Evolutionary conservation across 768 basidiomycete species (phyloP), one percentile per base, ranked within the genome.

Genomic region (Pleurotus tuoliensis): DNA sequence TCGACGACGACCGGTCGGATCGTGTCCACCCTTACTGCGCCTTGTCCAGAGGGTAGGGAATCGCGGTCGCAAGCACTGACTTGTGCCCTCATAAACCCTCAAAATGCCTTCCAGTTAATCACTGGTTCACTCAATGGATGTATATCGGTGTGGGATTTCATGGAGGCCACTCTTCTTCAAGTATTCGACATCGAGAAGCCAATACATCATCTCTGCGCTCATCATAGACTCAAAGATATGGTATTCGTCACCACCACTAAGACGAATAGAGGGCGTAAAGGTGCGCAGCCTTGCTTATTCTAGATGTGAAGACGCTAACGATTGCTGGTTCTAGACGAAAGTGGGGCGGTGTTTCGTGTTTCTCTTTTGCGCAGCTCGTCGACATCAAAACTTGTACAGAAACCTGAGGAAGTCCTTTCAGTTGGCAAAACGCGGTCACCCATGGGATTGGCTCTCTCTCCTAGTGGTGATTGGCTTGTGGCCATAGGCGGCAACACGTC

Each of bases 111-210:
- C 61, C 97, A 98, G 69, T 71, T 99, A 60, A 83, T 98, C 61
- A 93, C 93, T 9, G 87, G 84, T 47, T 91, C 92, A 6, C 64
- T 86, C 58, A 89, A 94, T 62, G 96, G 94, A n/a, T 80, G 78
- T 37, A 71, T 98, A 59, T 83, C 90, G 67, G 73, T 97, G 22
- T 99, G 97, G 97, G 94, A 98, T 72, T 95, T 90, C 69, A 73
- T 95, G 38, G 94, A 97, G 57, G 94, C 87, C 4, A 75, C 78
- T 6, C 72, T 97, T 9, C 74, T 98, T 58, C 83, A 86, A 58
- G 90, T 87, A 2, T 81, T 97, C 59, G 77, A 83, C 56, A 65
- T 93, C 44, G 78, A 77, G 25, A 82, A 88, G 58, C 84, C 88
- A 12, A 84, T 95, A 62, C 80, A 83, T 60, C 79, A 82, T 62